A percentile compares a stretch with the other conserved stretches of the same genome.
These are phyloP conservation scores for Fusarium nanum DNA, from an alignment of 2,329 filamentous ascomycete species.

Conservation along the genomic window DNA sequence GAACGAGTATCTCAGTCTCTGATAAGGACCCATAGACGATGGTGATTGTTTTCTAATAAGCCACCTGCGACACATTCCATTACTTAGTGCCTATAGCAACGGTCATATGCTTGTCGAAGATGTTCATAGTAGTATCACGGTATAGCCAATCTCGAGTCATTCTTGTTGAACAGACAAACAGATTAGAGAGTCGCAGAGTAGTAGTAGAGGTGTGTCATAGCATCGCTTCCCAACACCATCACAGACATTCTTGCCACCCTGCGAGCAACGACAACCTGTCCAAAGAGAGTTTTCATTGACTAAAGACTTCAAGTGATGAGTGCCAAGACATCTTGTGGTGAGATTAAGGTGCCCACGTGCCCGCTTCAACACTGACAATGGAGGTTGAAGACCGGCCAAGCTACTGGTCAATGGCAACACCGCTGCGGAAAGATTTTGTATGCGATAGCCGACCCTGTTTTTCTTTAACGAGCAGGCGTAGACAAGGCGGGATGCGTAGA, in stretches of 20 bases:
- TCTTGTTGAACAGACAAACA: neutral
- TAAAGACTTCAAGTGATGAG: neutral
- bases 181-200: neutral
- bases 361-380: fast-evolving
- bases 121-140: neutral
- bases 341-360: neutral
- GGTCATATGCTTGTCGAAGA: neutral
- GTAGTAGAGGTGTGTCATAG: neutral
- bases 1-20: too few species aligned
- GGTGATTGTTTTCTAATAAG: neutral
- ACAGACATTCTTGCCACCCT: neutral
- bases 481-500: neutral
- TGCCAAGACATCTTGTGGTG: neutral
- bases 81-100: neutral
- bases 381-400: neutral
- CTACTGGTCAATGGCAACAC: neutral
- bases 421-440: neutral
- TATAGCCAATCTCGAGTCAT: neutral
- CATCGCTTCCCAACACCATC: too few species aligned
- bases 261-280: neutral
- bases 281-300: neutral
- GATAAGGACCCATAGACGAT: too few species aligned
- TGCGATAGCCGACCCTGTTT: neutral
- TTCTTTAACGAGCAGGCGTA: neutral
- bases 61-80: neutral